Evolutionary conservation across 768 basidiomycete genomes (phyloP).

Genomic region (Lactifluus volemus): DNA sequence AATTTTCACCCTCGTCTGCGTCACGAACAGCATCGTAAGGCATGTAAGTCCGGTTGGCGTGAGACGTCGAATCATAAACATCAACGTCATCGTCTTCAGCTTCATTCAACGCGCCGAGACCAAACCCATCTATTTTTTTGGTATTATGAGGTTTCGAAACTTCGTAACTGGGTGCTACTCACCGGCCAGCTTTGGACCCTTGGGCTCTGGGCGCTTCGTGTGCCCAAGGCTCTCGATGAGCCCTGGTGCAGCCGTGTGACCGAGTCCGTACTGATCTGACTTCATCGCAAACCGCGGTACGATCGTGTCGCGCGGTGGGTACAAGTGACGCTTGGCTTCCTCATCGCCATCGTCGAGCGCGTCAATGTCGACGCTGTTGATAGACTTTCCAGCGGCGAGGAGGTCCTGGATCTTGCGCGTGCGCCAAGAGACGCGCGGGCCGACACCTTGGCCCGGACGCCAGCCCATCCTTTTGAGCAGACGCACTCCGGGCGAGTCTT

Average conservation of each 20-base stretch:
- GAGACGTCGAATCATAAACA: slow-evolving; percentile 51
- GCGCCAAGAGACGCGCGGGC: slow-evolving; percentile 73
- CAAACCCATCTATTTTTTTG: slow-evolving; percentile 60
- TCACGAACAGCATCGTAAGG: slow-evolving; percentile 59
- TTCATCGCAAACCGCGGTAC: slow-evolving; percentile 56
- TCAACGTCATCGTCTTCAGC: slow-evolving; percentile 91
- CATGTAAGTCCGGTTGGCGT: slow-evolving; percentile 36
- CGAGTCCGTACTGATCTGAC: slow-evolving; percentile 74
- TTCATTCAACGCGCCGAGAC: slow-evolving; percentile 83
- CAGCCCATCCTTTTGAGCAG: slow-evolving; percentile 96
- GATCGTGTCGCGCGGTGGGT: slow-evolving; percentile 73
- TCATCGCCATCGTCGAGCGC: slow-evolving; percentile 44
- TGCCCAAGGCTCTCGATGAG: slow-evolving; percentile 52
- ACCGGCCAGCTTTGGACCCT: slow-evolving; percentile 55
- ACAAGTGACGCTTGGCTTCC: slow-evolving; percentile 81
- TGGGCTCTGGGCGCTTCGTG: slow-evolving; percentile 13
- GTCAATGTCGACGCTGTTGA: slow-evolving; percentile 27
- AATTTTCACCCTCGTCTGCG: slow-evolving; percentile 53
- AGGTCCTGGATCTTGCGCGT: slow-evolving; percentile 67
- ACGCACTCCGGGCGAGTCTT: slow-evolving; percentile 74
- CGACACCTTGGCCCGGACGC: slow-evolving; percentile 87
- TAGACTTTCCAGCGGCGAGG: slow-evolving; percentile 30
- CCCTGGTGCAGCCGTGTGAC: slow-evolving; percentile 59
- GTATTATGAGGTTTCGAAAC: neutral
- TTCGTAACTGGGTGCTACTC: slow-evolving; percentile 10